A percentile compares a stretch with the other conserved stretches of the same genome.
Conservation (phyloP, 2,329 filamentous ascomycete genomes). For the Cadophora sp. region DNA sequence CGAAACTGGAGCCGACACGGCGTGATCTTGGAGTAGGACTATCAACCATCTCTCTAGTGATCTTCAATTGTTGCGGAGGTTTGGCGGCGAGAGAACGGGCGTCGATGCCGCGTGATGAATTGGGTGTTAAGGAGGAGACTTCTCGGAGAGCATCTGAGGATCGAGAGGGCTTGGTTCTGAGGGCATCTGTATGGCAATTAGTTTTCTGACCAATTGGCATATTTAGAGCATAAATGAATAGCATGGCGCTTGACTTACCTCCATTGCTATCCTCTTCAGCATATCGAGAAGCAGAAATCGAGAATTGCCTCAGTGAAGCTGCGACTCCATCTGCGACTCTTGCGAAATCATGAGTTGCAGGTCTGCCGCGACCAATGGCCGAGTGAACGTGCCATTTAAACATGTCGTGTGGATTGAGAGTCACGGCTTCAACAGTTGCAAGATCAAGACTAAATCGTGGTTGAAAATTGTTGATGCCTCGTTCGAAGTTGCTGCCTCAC, state of each 20-base stretch:
- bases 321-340: slow-evolving; percentile 44
- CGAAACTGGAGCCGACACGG: neutral
- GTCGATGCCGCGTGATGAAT: slow-evolving; percentile 40
- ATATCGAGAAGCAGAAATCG: slow-evolving; percentile 36
- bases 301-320: slow-evolving; percentile 43
- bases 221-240: neutral
- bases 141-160: slow-evolving; percentile 38
- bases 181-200: slow-evolving; percentile 25
- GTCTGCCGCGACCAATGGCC: slow-evolving; percentile 42
- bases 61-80: slow-evolving; percentile 35
- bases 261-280: slow-evolving; percentile 33
- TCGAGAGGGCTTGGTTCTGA: slow-evolving; percentile 28
- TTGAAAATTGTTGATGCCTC: slow-evolving; percentile 27
- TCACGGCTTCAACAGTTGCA: slow-evolving; percentile 14
- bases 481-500: slow-evolving; percentile 24
- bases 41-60: slow-evolving; percentile 28
- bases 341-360: slow-evolving; percentile 37
- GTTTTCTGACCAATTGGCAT: slow-evolving; percentile 1
- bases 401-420: slow-evolving; percentile 38
- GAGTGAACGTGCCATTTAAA: slow-evolving; percentile 46
- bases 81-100: slow-evolving; percentile 44
- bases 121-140: slow-evolving; percentile 38
- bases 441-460: neutral
- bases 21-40: neutral
- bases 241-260: slow-evolving; percentile 16